Percentiles rank a stretch among this genome's conserved stretches.
Evolutionary conservation across 768 basidiomycete genomes (phyloP).

Genomic region (Naganishia friedmannii): DNA sequence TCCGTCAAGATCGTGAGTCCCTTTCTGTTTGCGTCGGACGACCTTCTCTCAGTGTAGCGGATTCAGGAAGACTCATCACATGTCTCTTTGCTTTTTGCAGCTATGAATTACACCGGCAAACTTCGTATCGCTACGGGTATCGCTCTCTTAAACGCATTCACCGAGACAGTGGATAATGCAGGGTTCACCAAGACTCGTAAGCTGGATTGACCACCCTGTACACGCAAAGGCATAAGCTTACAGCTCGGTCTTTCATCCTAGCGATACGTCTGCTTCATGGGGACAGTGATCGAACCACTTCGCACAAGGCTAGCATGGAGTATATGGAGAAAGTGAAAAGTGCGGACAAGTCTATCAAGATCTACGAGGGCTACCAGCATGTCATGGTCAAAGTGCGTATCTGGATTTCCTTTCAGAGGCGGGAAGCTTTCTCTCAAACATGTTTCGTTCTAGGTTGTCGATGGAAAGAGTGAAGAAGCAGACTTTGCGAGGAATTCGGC

Average conservation of each 20-base stretch:
- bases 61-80: neutral
- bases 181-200: conserved; percentile 8
- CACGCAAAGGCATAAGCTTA: neutral
- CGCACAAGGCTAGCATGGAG: neutral
- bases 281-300: conserved; percentile 6
- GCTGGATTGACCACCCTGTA: neutral
- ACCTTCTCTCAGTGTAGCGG: too few relatives aligned
- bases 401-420: neutral
- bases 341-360: conserved; percentile 24
- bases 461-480: conserved; percentile 8
- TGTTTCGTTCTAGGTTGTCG: neutral
- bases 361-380: conserved; percentile 10
- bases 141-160: conserved; percentile 19
- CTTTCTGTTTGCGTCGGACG: too few relatives aligned
- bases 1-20: conserved; percentile 17
- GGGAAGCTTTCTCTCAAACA: neutral
- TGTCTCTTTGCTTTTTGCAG: neutral
- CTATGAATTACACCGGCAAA: conserved; percentile 23
- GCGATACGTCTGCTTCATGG: conserved; percentile 17
- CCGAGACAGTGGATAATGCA: conserved; percentile 10
- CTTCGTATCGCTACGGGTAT: conserved; percentile 14
- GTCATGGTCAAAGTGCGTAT: conserved; percentile 20
- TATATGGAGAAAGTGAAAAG: conserved; percentile 10
- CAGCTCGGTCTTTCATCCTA: neutral
- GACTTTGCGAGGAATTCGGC: conserved; percentile 6